Evolutionary conservation across 2,329 filamentous ascomycete genomes (phyloP), one percentile per base, ranked within the genome.

Genomic region (Byssothecium circinans): DNA sequence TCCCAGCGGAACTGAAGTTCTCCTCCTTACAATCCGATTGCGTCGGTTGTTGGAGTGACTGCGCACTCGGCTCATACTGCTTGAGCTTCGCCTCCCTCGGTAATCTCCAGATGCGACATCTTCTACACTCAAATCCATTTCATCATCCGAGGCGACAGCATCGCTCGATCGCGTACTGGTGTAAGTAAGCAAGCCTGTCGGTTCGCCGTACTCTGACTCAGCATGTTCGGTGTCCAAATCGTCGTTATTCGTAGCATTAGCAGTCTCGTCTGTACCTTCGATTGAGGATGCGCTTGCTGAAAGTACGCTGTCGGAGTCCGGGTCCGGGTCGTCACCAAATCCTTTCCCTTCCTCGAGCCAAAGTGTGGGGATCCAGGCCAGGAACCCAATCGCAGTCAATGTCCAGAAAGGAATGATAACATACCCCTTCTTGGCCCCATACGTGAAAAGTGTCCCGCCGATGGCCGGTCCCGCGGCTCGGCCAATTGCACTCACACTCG

Each of bases 331-430:
- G 18, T 67, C 65, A 12, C 76, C 67, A 70, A 89, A 75, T 0
- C 89, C 89, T 8, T 89, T 83, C 30, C 86, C 86, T 62, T 96
- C 83, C 2, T 85, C 79, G 1, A 95, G 80, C 73, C 84, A 87
- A 68, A 85, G 89, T 0, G 87, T 81, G 0, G 90, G 88, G 2
- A 95, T 69, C 0, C 83, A 83, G 15, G 88, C 87, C 1, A 90
- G 39, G 0, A 81, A 52, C 0, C 84, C 81, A 36, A 95, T 75
- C 0, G 74, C 58, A 0, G 83, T 79, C n/a, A 96, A 76, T 3
- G 87, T 77, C 84, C 88, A 95, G 81, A 89, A 96, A 0, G 91
- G 86, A 0, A 88, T 75, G 42, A 95, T 82, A 23, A 94, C 78
- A 64, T 89, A 92, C 0, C 89, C 89, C 23, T 79, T 75, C 60